Evolutionary conservation across 2,329 filamentous ascomycete species (phyloP).

Genomic region (Aspergillus sclerotialis): DNA sequence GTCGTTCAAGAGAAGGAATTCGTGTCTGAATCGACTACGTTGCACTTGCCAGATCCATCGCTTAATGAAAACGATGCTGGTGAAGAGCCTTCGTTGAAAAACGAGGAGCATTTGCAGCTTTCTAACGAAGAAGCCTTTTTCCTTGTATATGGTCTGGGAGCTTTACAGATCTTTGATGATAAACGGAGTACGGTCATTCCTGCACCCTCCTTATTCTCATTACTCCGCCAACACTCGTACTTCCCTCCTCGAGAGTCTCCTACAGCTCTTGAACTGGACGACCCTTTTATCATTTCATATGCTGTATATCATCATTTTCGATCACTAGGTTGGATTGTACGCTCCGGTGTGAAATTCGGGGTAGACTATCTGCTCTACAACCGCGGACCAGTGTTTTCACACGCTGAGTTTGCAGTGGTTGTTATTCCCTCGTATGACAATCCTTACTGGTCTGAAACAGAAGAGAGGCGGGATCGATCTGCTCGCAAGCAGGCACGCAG

Average conservation of each 20-base stretch:
- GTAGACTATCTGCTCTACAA: constrained; percentile 94
- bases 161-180: constrained; percentile 52
- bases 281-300: constrained; percentile 80
- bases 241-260: constrained; percentile 51
- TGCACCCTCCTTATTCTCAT: constrained; percentile 52
- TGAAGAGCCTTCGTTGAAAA: constrained; percentile 25
- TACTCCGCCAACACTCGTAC: constrained; percentile 64
- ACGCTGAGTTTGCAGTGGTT: constrained; percentile 85
- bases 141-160: constrained; percentile 71
- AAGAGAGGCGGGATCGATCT: constrained; percentile 44
- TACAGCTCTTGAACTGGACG: constrained; percentile 58
- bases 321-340: constrained; percentile 88
- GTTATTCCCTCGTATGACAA: constrained; percentile 77
- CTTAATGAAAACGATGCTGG: constrained; percentile 9
- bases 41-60: constrained; percentile 8
- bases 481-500: constrained; percentile 38
- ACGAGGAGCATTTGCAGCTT: constrained; percentile 85
- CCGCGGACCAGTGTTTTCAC: constrained; percentile 85
- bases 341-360: constrained; percentile 88
- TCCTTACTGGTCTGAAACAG: constrained; percentile 57
- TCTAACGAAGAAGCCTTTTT: constrained; percentile 90
- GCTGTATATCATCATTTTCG: constrained; percentile 93
- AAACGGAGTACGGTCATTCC: constrained; percentile 38
- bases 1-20: constrained; percentile 60
- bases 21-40: constrained; percentile 16